Evolutionary conservation across 805 yeast genomes (phyloP).

Genomic region (Candida ovalis): DNA sequence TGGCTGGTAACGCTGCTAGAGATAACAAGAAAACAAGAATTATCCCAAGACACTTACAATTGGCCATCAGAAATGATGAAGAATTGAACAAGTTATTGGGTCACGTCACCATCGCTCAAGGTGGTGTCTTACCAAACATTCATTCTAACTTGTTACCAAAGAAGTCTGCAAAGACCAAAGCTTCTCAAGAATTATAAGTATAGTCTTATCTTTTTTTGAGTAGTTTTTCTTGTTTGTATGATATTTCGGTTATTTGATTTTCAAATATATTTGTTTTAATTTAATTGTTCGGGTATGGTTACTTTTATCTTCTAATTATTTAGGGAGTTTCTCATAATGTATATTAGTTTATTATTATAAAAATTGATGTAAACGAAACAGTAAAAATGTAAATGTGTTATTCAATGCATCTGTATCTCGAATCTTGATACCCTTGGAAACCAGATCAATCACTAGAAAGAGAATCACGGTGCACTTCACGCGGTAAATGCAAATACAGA

Average conservation of each 20-base stretch:
- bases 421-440: too few species aligned
- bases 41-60: constrained; percentile 97
- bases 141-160: constrained; percentile 82
- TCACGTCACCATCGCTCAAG: constrained; percentile 96
- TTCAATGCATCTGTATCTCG: too few species aligned
- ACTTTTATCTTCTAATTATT: constrained; percentile 3
- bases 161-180: constrained; percentile 51
- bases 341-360: constrained; percentile 19
- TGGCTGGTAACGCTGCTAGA: constrained; percentile 99
- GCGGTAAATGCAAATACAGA: too few species aligned
- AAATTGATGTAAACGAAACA: too few species aligned
- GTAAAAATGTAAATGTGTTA: too few species aligned
- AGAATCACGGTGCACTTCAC: too few species aligned
- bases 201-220: not conserved
- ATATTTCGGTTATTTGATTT: constrained; percentile 6
- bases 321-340: constrained; percentile 16
- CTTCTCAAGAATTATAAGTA: constrained; percentile 55
- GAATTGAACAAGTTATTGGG: constrained; percentile 90
- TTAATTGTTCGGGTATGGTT: constrained; percentile 5
- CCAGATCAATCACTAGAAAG: too few species aligned
- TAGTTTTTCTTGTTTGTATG: not conserved
- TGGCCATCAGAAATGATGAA: constrained; percentile 98
- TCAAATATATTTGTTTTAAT: not conserved
- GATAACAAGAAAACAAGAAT: constrained; percentile 98
- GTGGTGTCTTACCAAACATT: constrained; percentile 98